Evolutionary conservation across 805 yeast genomes (phyloP).

Genomic region (Starmerella cellae): DNA sequence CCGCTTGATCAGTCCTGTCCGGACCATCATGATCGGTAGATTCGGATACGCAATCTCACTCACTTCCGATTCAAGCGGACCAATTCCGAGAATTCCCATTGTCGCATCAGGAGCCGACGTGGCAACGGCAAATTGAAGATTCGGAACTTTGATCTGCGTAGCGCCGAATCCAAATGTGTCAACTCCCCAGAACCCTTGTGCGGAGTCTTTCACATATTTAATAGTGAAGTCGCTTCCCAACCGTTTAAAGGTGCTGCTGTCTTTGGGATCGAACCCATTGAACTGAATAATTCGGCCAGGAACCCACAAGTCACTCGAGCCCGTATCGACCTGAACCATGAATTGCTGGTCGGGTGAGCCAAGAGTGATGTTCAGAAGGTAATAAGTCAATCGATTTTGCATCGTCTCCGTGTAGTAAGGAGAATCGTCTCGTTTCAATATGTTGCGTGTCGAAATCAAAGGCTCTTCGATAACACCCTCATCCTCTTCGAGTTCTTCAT

Average conservation of each 20-base stretch:
- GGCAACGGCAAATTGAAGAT: constrained; percentile 64
- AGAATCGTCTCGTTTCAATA: too few species aligned
- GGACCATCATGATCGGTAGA: constrained; percentile 45
- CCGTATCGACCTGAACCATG: constrained; percentile 57
- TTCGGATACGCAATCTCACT: constrained; percentile 36
- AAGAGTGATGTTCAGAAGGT: constrained; percentile 23
- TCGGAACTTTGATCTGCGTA: constrained; percentile 28
- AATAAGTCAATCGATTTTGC: constrained; percentile 25
- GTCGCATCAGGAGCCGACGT: constrained; percentile 47
- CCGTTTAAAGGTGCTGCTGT: constrained; percentile 14
- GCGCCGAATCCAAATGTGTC: constrained; percentile 47
- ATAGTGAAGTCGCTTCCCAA: constrained; percentile 21
- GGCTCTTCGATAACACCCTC: too few species aligned
- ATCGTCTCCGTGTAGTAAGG: constrained; percentile 8
- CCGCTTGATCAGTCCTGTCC: constrained; percentile 42
- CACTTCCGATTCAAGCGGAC: constrained; percentile 19
- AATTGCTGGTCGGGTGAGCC: constrained; percentile 47
- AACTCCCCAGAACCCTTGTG: constrained; percentile 46
- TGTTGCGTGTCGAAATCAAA: too few species aligned
- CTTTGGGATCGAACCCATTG: constrained; percentile 19
- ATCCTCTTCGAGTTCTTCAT: too few species aligned
- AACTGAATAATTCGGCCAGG: constrained; percentile 18
- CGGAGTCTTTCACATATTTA: constrained; percentile 35
- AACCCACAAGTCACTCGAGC: constrained; percentile 35
- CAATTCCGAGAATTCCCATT: constrained; percentile 34